phyloP scores from a whole-genome alignment of 1,284 basidiomycete genomes.

The Ceratobasidium theobromae region DNA sequence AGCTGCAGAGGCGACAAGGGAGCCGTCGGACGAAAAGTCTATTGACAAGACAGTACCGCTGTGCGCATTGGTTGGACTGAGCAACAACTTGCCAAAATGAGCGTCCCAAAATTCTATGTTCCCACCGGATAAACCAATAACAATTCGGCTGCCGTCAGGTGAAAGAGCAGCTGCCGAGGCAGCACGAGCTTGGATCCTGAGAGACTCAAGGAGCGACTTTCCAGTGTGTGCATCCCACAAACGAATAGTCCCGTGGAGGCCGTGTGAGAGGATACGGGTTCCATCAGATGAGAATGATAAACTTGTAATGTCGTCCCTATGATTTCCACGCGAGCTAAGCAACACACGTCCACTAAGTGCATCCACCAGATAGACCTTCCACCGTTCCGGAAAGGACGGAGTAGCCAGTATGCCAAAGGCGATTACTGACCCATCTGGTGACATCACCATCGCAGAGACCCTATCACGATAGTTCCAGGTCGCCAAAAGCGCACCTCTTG shows the following conservation, averaged over 20 bases:
- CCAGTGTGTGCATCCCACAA: not conserved
- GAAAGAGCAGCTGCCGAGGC: not conserved
- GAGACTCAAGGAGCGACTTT: not conserved
- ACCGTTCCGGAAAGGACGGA: not conserved
- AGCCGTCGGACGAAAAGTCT: constrained; percentile 26
- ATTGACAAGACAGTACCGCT: not conserved
- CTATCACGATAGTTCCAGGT: not conserved
- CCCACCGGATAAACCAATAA: not conserved
- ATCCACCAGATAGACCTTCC: not conserved
- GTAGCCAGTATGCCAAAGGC: not conserved
- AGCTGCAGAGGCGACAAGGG: constrained; percentile 1
- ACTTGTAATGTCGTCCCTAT: not conserved
- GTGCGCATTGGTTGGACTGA: not conserved
- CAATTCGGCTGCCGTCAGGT: not conserved
- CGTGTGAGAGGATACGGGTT: not conserved
- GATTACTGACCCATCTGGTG: not conserved
- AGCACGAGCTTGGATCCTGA: not conserved
- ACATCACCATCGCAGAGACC: not conserved
- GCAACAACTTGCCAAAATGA: not conserved
- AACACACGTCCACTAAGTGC: not conserved
- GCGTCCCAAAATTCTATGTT: constrained; percentile 5
- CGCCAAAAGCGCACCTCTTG: not conserved
- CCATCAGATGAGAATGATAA: not conserved
- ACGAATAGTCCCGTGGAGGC: not conserved
- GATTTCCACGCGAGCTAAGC: no score